Evolutionary conservation across 106 monocot genomes (phyloP).

Genomic region (Dendrobium huoshanense): DNA sequence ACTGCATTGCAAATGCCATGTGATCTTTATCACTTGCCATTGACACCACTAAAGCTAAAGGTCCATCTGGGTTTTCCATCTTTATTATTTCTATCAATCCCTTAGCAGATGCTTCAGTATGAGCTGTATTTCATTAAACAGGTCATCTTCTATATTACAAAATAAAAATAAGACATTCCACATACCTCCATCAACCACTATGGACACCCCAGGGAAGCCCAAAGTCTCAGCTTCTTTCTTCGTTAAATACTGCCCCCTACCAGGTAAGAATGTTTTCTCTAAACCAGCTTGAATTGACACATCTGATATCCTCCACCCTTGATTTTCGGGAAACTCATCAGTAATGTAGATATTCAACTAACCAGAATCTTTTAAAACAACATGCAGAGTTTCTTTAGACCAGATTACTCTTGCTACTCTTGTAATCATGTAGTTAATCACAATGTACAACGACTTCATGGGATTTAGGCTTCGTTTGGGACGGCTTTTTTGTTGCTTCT

Average conservation of each 20-base stretch:
- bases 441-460: neutral
- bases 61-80: slow-evolving; percentile 30
- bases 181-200: slow-evolving; percentile 89
- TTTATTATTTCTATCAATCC: slow-evolving; percentile 57
- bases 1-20: slow-evolving; percentile 68
- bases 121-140: slow-evolving; percentile 52
- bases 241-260: slow-evolving; percentile 78
- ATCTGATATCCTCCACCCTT: slow-evolving; percentile 75
- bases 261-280: slow-evolving; percentile 60
- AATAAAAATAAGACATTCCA: neutral
- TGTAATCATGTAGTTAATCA: neutral
- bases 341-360: neutral
- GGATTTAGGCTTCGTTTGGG: neutral
- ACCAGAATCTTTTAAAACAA: neutral
- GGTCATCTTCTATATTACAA: neutral
- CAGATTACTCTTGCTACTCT: neutral
- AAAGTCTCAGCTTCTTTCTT: slow-evolving; percentile 39
- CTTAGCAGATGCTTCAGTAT: slow-evolving; percentile 94
- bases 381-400: neutral
- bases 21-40: slow-evolving; percentile 98
- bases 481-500: no score
- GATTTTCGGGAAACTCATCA: neutral
- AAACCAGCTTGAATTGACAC: slow-evolving; percentile 58
- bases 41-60: slow-evolving; percentile 73
- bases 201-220: slow-evolving; percentile 45